These are phyloP conservation scores for Yarrowia sp. DNA, from an alignment of 805 yeast genomes.

Conservation along the genomic window DNA sequence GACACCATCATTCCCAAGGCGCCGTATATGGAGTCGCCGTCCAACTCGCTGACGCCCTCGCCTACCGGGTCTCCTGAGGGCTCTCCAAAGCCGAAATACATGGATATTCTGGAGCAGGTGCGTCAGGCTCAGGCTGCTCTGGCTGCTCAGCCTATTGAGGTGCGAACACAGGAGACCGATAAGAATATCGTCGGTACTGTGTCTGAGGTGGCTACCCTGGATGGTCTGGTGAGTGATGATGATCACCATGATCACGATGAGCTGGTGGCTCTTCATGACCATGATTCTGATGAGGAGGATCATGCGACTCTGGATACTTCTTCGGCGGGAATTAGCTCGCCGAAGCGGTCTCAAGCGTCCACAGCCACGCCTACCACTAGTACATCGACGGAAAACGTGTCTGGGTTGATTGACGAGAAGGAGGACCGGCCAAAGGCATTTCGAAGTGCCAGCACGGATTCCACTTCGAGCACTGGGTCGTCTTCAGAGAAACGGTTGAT, in stretches of 20 bases:
- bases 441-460: constrained; percentile 20
- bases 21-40: constrained; percentile 22
- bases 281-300: neutral
- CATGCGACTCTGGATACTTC: neutral
- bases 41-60: constrained; percentile 18
- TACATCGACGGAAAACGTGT: constrained; percentile 18
- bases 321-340: neutral
- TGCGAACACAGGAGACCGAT: constrained; percentile 19
- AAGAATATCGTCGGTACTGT: constrained; percentile 16
- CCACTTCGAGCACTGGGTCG: constrained; percentile 14
- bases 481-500: neutral
- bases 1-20: constrained; percentile 23
- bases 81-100: constrained; percentile 17
- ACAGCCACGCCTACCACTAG: constrained; percentile 24
- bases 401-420: constrained; percentile 20
- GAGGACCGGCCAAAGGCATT: constrained; percentile 23
- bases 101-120: constrained; percentile 27
- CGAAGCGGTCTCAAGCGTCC: constrained; percentile 10
- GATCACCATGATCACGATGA: neutral
- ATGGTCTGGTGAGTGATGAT: neutral
- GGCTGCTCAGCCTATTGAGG: constrained; percentile 16
- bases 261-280: neutral
- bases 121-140: constrained; percentile 22
- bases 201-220: constrained; percentile 5
- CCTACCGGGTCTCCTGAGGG: constrained; percentile 14